A percentile compares a stretch with the other conserved stretches of the same genome.
Evolutionary conservation across 805 yeast species (phyloP).

Genomic region (Candida nemodendra): DNA sequence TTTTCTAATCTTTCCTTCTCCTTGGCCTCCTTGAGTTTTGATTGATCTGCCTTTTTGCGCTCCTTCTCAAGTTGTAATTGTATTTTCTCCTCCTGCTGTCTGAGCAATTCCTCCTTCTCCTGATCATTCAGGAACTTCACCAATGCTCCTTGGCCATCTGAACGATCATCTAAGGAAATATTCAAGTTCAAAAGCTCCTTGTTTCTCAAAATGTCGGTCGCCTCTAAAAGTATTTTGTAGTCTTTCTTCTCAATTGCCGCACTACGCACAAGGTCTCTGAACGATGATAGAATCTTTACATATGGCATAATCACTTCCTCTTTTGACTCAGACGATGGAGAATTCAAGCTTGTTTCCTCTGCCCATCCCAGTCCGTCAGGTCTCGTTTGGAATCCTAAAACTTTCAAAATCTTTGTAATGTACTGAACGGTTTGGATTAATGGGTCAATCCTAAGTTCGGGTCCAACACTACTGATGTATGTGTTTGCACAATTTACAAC

Average conservation of each 20-base stretch:
- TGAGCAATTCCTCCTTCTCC: slow-evolving; percentile 65
- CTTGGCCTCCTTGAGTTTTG: slow-evolving; percentile 58
- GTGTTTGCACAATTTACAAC: slow-evolving; percentile 70
- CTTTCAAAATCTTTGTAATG: slow-evolving; percentile 64
- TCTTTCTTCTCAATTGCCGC: slow-evolving; percentile 64
- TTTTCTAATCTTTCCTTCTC: slow-evolving; percentile 63
- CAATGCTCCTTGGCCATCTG: slow-evolving; percentile 72
- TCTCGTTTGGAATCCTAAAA: slow-evolving; percentile 77
- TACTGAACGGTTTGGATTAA: slow-evolving; percentile 62
- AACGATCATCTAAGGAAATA: slow-evolving; percentile 85
- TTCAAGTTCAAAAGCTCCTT: slow-evolving; percentile 71
- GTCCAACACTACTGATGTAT: slow-evolving; percentile 58
- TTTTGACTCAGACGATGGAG: slow-evolving; percentile 23
- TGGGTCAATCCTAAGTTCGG: slow-evolving; percentile 62
- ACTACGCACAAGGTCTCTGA: slow-evolving; percentile 79
- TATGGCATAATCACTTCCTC: slow-evolving; percentile 82
- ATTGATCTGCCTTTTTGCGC: slow-evolving; percentile 55
- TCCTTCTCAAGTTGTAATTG: slow-evolving; percentile 37
- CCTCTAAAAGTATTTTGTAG: slow-evolving; percentile 53
- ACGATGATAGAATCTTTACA: slow-evolving; percentile 69
- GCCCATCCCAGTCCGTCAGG: slow-evolving; percentile 81
- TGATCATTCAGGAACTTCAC: slow-evolving; percentile 72
- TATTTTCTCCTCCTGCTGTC: slow-evolving; percentile 59
- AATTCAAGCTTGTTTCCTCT: slow-evolving; percentile 33
- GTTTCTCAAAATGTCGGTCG: slow-evolving; percentile 74